Evolutionary conservation across 805 yeast species (phyloP), one percentile per base, ranked within the genome.

Genomic region (Teunomyces kruisii): DNA sequence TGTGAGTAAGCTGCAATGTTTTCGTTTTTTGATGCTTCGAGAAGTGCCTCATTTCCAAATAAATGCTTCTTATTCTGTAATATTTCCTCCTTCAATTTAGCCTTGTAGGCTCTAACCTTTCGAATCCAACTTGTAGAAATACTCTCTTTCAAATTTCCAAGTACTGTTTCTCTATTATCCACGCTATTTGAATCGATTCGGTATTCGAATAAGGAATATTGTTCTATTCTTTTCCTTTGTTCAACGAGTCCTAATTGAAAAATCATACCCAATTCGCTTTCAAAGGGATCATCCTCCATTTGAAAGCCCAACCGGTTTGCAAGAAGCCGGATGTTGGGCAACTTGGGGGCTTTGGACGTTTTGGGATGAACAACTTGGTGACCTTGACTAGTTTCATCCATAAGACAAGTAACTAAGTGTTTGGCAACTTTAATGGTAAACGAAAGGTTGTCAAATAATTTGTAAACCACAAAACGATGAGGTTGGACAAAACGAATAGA

Each of bases 81-180:
- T 3, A 75, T 68, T 28, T 68, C 68, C 3, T 65, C 59, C 56
- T 72, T 61, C 48, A 74, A 63, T 29, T 56, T 49, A 4, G 45
- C 38, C 50, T 68, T 72, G 62, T 73, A 76, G 37, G 75, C 72
- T 28, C 72, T 70, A 5, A 88, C 80, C 41, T 87, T 72, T 17
- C 76, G 65, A 16, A 88, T 76, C 98, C 98, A 91, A 0, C 88
- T 80, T 14, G 65, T 64, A 0, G 87, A 76, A 17, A 82, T 71
- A 43, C 75, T 68, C 43, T 74, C 70, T 32, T 74, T 62, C 16
- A 86, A 56, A 16, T 61, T 55, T 17, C 65, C 48, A n/a, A 45
- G 40, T 16, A 40, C 43, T 29, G 29, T 33, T 9, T 42, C 40
- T 3, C 44, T 37, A 7, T 52, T 50, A 9, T 22, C 26, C 3